Percentiles rank a stretch among this genome's conserved stretches.
phyloP scores from a whole-genome alignment of 345 rosid genomes.

The Murraya koenigii region DNA sequence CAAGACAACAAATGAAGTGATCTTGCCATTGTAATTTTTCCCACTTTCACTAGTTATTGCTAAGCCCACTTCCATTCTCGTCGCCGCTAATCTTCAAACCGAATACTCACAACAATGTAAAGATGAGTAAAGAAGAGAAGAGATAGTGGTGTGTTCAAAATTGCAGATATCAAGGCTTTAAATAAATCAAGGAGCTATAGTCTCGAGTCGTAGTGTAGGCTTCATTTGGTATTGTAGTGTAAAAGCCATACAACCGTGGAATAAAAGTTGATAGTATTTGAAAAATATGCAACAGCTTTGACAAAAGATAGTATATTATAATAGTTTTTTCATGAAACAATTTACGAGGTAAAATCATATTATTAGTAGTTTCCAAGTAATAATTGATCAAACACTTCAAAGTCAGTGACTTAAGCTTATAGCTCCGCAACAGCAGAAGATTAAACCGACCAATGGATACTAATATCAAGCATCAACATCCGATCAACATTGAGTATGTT shows the following conservation, averaged over 20 bases:
- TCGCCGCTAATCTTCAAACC: neutral
- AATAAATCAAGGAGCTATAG: neutral
- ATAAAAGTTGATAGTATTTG: too few species aligned
- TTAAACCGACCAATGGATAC: too few species aligned
- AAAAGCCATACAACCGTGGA: too few species aligned
- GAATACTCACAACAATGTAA: neutral
- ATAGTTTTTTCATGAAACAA: too few species aligned
- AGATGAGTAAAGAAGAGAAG: neutral
- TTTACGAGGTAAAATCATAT: too few species aligned
- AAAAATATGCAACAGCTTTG: too few species aligned
- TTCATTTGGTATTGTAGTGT: too few species aligned
- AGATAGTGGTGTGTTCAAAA: neutral
- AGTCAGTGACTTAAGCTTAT: too few species aligned
- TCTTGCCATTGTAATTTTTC: constrained; percentile 43
- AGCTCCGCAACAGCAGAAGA: too few species aligned
- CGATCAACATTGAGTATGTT: neutral
- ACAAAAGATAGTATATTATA: too few species aligned
- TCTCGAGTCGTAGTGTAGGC: neutral
- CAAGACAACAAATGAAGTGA: constrained; percentile 58
- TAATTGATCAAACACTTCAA: too few species aligned
- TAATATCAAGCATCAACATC: neutral
- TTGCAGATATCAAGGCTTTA: neutral
- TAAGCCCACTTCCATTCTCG: constrained; percentile 45
- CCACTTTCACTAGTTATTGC: constrained; percentile 18
- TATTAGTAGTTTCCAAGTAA: too few species aligned